Conservation (phyloP, 768 basidiomycete species). For the Gymnopilus dilepis region DNA sequence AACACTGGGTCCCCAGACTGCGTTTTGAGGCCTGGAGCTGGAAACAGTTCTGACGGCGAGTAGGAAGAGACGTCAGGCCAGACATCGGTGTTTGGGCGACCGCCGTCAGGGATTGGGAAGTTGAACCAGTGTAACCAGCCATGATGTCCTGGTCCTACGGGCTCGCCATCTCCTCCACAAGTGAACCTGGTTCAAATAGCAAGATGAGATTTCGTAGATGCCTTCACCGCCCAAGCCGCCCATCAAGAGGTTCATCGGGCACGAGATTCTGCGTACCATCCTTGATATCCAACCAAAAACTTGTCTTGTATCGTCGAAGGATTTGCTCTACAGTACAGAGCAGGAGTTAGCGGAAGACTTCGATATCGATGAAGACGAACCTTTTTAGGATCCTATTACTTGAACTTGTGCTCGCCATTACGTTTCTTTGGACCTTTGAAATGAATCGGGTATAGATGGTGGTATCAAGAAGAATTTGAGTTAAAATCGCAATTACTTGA, state of each 20-base stretch:
- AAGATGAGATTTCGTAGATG: not conserved
- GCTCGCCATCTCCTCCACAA: constrained; percentile 70
- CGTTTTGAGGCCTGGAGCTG: constrained; percentile 67
- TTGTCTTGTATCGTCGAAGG: constrained; percentile 84
- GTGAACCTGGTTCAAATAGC: constrained; percentile 58
- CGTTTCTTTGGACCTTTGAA: not conserved
- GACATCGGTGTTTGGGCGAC: constrained; percentile 73
- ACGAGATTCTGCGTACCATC: constrained; percentile 61
- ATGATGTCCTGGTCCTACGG: constrained; percentile 75
- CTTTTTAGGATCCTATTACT: constrained; percentile 44
- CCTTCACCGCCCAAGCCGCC: not conserved
- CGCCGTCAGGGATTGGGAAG: constrained; percentile 68
- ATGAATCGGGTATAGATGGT: not conserved
- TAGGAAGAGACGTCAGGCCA: constrained; percentile 84
- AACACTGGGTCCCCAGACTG: constrained; percentile 62
- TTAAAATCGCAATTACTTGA: not conserved
- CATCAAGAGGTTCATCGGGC: not conserved
- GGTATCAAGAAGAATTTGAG: too few relatives aligned
- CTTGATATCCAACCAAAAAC: constrained; percentile 86
- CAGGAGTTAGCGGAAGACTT: not conserved
- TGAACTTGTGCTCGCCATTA: constrained; percentile 34
- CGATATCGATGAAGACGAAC: constrained; percentile 31
- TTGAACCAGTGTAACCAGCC: constrained; percentile 90
- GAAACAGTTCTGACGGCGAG: constrained; percentile 70
- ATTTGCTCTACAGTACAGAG: constrained; percentile 54